Evolutionary conservation across 106 monocot genomes (phyloP).

Genomic region (Platanthera guangdongensis): DNA sequence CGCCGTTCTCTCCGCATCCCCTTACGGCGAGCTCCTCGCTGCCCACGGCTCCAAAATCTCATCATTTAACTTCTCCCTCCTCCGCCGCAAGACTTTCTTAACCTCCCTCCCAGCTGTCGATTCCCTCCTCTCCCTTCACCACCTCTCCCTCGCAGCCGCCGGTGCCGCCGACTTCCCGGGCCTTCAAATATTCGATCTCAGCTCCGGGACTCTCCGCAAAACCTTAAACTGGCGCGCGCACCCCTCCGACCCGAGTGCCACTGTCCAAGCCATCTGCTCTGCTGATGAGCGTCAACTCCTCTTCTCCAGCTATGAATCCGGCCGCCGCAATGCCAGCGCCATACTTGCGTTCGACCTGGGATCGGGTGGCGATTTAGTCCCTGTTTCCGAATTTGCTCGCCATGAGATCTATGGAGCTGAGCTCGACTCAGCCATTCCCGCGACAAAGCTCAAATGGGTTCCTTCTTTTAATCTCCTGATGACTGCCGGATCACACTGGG

Average conservation of each 20-base stretch:
- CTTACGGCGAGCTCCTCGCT: conserved; percentile 30
- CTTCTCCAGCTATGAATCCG: conserved; percentile 51
- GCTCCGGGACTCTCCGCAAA: conserved; percentile 11
- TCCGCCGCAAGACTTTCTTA: conserved; percentile 33
- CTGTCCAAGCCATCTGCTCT: conserved; percentile 44
- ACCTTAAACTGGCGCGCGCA: conserved; percentile 30
- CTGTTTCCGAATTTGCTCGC: conserved; percentile 26
- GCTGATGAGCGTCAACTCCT: conserved; percentile 22
- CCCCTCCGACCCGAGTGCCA: conserved; percentile 12
- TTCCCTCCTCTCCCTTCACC: conserved; percentile 29
- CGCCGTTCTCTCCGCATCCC: conserved; percentile 15
- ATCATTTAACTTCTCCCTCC: conserved; percentile 42
- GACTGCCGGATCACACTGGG: conserved; percentile 39
- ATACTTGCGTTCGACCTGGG: conserved; percentile 39
- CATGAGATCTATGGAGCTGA: conserved; percentile 54
- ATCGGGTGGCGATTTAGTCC: conserved; percentile 7
- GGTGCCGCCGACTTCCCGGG: conserved; percentile 49
- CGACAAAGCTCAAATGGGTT: conserved; percentile 45
- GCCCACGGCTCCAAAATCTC: conserved; percentile 51
- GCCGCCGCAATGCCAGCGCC: conserved; percentile 38
- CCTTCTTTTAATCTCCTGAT: conserved; percentile 22
- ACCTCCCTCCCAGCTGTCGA: conserved; percentile 53
- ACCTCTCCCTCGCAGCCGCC: conserved; percentile 16
- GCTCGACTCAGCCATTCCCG: conserved; percentile 51
- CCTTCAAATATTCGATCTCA: conserved; percentile 35